Evolutionary conservation across 2,329 filamentous ascomycete genomes (phyloP).

Genomic region (Colletotrichum incanum): DNA sequence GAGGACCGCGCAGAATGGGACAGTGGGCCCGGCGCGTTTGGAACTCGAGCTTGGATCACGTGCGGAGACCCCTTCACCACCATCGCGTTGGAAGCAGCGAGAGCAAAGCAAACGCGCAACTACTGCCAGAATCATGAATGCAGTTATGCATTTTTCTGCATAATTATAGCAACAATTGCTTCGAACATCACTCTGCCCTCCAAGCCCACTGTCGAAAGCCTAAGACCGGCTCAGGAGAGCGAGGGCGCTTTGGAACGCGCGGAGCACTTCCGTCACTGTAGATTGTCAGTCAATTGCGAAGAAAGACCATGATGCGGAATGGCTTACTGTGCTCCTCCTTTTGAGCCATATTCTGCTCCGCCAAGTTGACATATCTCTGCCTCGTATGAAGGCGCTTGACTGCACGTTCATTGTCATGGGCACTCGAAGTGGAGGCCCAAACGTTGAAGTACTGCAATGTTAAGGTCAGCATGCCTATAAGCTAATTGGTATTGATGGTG

Average conservation of each 20-base stretch:
- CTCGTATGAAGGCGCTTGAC: constrained; percentile 87
- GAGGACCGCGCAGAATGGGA: constrained; percentile 10
- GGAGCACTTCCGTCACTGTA: constrained; percentile 70
- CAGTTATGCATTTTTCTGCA: constrained; percentile 22
- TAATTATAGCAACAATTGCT: constrained; percentile 10
- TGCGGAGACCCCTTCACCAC: constrained; percentile 31
- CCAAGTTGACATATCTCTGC: constrained; percentile 80
- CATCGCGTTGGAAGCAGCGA: constrained; percentile 10
- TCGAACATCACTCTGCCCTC: background rate
- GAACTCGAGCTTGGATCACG: constrained; percentile 39
- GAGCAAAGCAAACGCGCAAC: constrained; percentile 18
- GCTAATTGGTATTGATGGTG: background rate
- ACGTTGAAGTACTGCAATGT: constrained; percentile 78
- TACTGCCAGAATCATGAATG: constrained; percentile 3
- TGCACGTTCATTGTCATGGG: constrained; percentile 83
- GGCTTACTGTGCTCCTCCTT: constrained; percentile 86
- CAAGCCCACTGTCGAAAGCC: background rate
- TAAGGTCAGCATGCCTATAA: constrained; percentile 14
- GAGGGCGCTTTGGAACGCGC: constrained; percentile 75
- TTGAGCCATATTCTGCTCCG: constrained; percentile 79
- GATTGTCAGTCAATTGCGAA: constrained; percentile 43
- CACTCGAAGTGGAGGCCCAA: constrained; percentile 82
- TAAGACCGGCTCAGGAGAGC: constrained; percentile 62
- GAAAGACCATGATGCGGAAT: background rate
- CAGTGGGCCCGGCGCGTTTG: constrained; percentile 24